Evolutionary conservation across 805 yeast species (phyloP).

Genomic region (Jamesozyma gamospora): DNA sequence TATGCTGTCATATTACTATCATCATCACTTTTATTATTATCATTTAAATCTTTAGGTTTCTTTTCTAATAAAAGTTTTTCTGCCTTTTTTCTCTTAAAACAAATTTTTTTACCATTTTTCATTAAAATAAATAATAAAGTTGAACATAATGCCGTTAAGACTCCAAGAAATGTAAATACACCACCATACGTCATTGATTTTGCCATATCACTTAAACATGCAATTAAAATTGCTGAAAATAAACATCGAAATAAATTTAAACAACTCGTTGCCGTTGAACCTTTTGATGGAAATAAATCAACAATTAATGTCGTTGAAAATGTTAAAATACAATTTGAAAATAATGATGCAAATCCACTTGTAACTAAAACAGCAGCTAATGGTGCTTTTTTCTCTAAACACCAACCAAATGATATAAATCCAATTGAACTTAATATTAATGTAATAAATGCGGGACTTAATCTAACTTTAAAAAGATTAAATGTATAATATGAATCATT

Average conservation of each 20-base stretch:
- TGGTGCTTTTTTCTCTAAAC: slow-evolving; percentile 39
- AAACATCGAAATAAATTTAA: slow-evolving; percentile 65
- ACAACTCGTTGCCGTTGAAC: slow-evolving; percentile 68
- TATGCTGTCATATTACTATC: neutral
- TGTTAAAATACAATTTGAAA: slow-evolving; percentile 50
- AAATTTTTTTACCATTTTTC: slow-evolving; percentile 26
- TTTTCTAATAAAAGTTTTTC: neutral
- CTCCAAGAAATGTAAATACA: slow-evolving; percentile 63
- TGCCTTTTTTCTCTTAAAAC: slow-evolving; percentile 12
- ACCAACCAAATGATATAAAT: slow-evolving; percentile 62
- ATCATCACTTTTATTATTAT: neutral
- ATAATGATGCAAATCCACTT: slow-evolving; percentile 46
- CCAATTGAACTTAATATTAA: slow-evolving; percentile 32
- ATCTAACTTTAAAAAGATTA: slow-evolving; percentile 46
- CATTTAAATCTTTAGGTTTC: too few species aligned
- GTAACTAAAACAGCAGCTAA: slow-evolving; percentile 49
- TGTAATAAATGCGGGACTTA: slow-evolving; percentile 39
- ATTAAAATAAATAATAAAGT: slow-evolving; percentile 21
- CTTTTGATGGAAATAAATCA: slow-evolving; percentile 61
- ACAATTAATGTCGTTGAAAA: slow-evolving; percentile 57
- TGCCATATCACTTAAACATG: slow-evolving; percentile 55
- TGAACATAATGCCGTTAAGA: slow-evolving; percentile 30
- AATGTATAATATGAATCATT: slow-evolving; percentile 32
- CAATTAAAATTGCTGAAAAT: slow-evolving; percentile 61
- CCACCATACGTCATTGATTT: slow-evolving; percentile 58